These are phyloP conservation scores for Termitomyces sp. DNA, from an alignment of 768 basidiomycete species.

Conservation along the genomic window DNA sequence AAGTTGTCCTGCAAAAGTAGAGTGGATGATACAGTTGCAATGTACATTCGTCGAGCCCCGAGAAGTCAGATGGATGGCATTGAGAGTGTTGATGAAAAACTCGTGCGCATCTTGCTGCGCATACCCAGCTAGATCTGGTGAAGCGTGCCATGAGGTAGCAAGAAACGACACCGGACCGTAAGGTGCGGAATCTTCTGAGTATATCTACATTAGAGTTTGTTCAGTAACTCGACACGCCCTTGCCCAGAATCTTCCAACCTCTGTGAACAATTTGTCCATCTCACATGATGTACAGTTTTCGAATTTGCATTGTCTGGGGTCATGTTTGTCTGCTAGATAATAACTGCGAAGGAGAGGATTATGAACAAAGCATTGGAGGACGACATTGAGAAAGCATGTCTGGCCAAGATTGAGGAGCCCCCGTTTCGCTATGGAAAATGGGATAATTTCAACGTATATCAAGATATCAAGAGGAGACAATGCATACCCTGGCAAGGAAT, in stretches of 20 bases:
- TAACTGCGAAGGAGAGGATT: constrained; percentile 88
- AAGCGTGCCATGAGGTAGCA: constrained; percentile 76
- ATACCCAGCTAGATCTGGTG: constrained; percentile 82
- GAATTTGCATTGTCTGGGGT: constrained; percentile 59
- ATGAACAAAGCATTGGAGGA: constrained; percentile 84
- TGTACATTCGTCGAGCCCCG: constrained; percentile 69
- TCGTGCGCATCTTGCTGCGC: constrained; percentile 95
- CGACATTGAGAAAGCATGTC: constrained; percentile 91
- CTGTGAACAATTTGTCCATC: constrained; percentile 82
- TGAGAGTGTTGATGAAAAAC: constrained; percentile 77
- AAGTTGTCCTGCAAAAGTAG: constrained; percentile 80
- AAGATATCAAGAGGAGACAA: background rate
- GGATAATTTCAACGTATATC: background rate
- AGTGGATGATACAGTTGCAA: constrained; percentile 90
- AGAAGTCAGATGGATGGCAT: constrained; percentile 80
- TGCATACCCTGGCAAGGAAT: constrained; percentile 72
- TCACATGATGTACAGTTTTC: constrained; percentile 86
- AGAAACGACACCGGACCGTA: constrained; percentile 84
- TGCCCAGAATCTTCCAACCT: constrained; percentile 35
- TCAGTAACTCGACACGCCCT: background rate
- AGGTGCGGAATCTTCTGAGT: constrained; percentile 51
- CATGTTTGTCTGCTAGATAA: constrained; percentile 90
- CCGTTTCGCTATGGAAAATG: constrained; percentile 50
- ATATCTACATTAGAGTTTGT: constrained; percentile 32
- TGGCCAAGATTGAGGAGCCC: constrained; percentile 86